These are phyloP conservation scores for Acacia confusa DNA, from an alignment of 306 rosid genomes.

Conservation along the genomic window DNA sequence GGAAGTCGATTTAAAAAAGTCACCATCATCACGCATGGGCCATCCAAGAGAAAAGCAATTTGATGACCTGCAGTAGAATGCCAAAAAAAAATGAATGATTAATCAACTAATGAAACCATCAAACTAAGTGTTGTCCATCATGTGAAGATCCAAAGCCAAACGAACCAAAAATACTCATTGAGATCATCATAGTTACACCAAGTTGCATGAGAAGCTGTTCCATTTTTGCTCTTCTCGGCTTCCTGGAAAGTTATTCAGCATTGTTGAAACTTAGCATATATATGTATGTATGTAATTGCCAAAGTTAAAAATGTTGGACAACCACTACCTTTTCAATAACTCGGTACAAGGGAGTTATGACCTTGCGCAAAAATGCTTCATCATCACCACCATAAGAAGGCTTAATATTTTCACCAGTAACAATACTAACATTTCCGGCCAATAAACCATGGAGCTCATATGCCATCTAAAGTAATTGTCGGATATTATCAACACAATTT, in stretches of 20 bases:
- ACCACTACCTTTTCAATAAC: conserved; percentile 67
- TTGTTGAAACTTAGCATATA: background rate
- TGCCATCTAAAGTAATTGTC: conserved; percentile 55
- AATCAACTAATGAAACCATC: conserved; percentile 7
- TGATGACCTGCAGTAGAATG: conserved; percentile 58
- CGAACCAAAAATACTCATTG: conserved; percentile 90
- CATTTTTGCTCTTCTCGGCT: conserved; percentile 55
- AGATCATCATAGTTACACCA: conserved; percentile 95
- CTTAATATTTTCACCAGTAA: conserved; percentile 78
- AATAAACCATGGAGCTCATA: conserved; percentile 73
- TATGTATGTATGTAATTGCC: background rate
- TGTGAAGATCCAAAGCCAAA: conserved; percentile 26
- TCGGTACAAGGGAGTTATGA: conserved; percentile 64
- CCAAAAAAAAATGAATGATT: conserved; percentile 13
- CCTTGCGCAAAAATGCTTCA: conserved; percentile 72
- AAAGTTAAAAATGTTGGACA: conserved; percentile 5
- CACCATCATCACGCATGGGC: conserved; percentile 98
- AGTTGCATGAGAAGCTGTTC: conserved; percentile 68
- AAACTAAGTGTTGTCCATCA: conserved; percentile 18
- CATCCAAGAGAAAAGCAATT: conserved; percentile 95
- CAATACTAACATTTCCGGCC: conserved; percentile 82
- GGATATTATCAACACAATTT: conserved; percentile 13
- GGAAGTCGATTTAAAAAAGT: conserved; percentile 85
- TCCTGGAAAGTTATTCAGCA: conserved; percentile 48
- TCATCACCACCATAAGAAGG: conserved; percentile 83